phyloP scores from a whole-genome alignment of 2,329 filamentous ascomycete genomes.

The Daldinia sp. region DNA sequence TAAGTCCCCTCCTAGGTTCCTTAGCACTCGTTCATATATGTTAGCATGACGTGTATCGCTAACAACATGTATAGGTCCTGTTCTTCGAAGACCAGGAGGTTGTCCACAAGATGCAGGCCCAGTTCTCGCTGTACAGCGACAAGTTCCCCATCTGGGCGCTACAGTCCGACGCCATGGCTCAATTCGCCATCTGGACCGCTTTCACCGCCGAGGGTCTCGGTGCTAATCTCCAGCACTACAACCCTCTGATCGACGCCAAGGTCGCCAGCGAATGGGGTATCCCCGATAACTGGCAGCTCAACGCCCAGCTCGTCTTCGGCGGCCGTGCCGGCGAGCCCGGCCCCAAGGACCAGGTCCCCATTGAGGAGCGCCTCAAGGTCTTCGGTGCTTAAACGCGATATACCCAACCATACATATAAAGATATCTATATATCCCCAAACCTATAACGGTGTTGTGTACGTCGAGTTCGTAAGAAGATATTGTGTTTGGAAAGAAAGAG shows the following conservation, averaged over 20 bases:
- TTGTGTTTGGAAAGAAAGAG: constrained; percentile 17
- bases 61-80: constrained; percentile 66
- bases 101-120: constrained; percentile 74
- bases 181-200: constrained; percentile 83
- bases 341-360: constrained; percentile 73
- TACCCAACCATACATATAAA: background rate
- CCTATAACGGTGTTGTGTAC: constrained; percentile 17
- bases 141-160: constrained; percentile 82
- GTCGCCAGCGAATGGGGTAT: constrained; percentile 77
- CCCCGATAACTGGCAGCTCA: constrained; percentile 78
- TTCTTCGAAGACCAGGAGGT: constrained; percentile 85
- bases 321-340: constrained; percentile 66
- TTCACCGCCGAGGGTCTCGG: constrained; percentile 87
- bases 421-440: constrained; percentile 4
- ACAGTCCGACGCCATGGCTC: constrained; percentile 85
- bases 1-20: constrained; percentile 56
- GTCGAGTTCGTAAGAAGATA: constrained; percentile 12
- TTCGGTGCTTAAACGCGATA: constrained; percentile 62
- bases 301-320: constrained; percentile 88
- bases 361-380: constrained; percentile 76
- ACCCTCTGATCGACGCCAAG: constrained; percentile 82
- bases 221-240: constrained; percentile 94
- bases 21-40: background rate
- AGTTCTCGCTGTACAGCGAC: constrained; percentile 80
- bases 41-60: background rate